A percentile compares a stretch with the other conserved stretches of the same genome.
phyloP scores from a whole-genome alignment of 371 early-diverging fungal genomes.

The Mucor lusitanicus region DNA sequence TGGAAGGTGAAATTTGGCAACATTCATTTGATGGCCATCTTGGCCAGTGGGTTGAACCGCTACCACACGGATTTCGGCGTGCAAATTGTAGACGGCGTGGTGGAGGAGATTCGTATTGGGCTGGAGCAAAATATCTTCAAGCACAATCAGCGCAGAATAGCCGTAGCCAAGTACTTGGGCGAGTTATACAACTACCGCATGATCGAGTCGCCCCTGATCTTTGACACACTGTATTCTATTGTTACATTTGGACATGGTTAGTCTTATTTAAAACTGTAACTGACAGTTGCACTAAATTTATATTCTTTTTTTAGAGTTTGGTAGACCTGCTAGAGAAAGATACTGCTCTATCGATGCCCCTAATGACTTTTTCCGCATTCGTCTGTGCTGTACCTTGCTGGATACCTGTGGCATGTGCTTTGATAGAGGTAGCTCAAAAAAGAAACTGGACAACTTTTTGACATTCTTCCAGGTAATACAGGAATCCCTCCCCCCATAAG shows the following conservation, averaged over 20 bases:
- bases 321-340: conserved; percentile 70
- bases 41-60: conserved; percentile 75
- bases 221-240: conserved; percentile 85
- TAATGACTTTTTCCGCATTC: conserved; percentile 92
- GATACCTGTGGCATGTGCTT: conserved; percentile 89
- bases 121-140: conserved; percentile 84
- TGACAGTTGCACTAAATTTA: not conserved
- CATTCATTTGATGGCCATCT: conserved; percentile 79
- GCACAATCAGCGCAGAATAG: conserved; percentile 88
- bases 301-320: conserved; percentile 54
- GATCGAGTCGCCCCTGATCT: conserved; percentile 79
- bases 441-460: conserved; percentile 74
- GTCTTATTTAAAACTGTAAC: not conserved
- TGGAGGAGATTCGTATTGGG: conserved; percentile 90
- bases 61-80: conserved; percentile 89
- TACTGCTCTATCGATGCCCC: conserved; percentile 78
- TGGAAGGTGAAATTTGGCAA: conserved; percentile 94
- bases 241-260: conserved; percentile 85
- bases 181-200: conserved; percentile 89
- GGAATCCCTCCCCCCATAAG: conserved; percentile 9
- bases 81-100: conserved; percentile 77
- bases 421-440: conserved; percentile 67
- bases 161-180: conserved; percentile 83
- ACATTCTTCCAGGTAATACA: conserved; percentile 67
- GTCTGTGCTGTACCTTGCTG: conserved; percentile 85